Conservation (phyloP, 192 early-diverging fungal genomes). For the Borealophlyctis nickersoniae region DNA sequence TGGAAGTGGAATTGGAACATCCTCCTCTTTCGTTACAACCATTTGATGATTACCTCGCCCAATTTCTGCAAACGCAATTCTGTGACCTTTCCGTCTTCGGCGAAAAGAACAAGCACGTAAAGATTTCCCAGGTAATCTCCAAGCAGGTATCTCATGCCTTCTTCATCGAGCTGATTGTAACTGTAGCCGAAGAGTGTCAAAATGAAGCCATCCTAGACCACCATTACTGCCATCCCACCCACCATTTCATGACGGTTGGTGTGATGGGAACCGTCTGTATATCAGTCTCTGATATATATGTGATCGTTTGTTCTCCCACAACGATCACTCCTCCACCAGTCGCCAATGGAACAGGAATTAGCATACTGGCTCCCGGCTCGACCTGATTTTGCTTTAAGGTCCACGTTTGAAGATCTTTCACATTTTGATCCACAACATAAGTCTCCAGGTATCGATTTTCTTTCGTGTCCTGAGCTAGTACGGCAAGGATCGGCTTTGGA, state of each 20-base stretch:
- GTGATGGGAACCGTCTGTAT: conserved; percentile 28
- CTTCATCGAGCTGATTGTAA: conserved; percentile 45
- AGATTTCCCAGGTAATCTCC: conserved; percentile 66
- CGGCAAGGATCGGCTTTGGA: conserved; percentile 31
- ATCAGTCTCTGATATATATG: conserved; percentile 32
- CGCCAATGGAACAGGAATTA: conserved; percentile 56
- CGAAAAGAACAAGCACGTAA: conserved; percentile 30
- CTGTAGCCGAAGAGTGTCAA: background rate
- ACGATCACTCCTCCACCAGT: conserved; percentile 52
- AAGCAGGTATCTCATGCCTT: conserved; percentile 60
- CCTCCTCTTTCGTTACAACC: no score
- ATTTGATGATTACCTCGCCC: conserved; percentile 51
- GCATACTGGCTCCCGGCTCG: conserved; percentile 39
- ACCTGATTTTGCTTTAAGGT: conserved; percentile 32
- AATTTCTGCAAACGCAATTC: conserved; percentile 41
- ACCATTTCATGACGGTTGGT: conserved; percentile 51
- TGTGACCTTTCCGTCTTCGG: conserved; percentile 25
- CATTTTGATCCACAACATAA: conserved; percentile 53
- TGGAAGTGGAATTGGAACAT: background rate
- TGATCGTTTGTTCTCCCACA: conserved; percentile 54
- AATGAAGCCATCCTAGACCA: background rate
- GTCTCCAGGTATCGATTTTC: conserved; percentile 50
- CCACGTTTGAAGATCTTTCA: conserved; percentile 34
- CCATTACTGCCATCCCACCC: conserved; percentile 11
- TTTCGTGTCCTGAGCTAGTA: conserved; percentile 60